These are phyloP conservation scores for Ajuga reptans DNA, from an alignment of 305 asterid species.

Conservation along the genomic window DNA sequence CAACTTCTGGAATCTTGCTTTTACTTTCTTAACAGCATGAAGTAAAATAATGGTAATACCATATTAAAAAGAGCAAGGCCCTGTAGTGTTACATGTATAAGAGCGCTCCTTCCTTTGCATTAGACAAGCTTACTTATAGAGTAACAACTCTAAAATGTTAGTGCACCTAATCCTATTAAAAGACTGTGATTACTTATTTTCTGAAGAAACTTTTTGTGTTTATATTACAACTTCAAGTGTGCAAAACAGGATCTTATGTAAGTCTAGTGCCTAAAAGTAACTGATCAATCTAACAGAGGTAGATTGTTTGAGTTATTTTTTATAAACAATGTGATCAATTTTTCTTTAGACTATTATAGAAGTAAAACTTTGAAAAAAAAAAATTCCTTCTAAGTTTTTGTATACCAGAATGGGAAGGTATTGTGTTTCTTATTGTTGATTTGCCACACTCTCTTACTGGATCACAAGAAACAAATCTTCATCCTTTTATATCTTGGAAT, in stretches of 20 bases:
- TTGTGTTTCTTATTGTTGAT: not conserved
- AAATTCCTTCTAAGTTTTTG: not conserved
- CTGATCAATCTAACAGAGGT: not conserved
- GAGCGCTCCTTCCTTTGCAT: not conserved
- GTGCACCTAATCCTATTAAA: not conserved
- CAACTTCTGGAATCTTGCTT: not conserved
- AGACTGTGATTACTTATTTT: not conserved
- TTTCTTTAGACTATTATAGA: not conserved
- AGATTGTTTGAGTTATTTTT: not conserved
- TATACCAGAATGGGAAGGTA: not conserved
- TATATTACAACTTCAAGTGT: not conserved
- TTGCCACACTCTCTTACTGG: not conserved
- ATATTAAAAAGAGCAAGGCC: not conserved
- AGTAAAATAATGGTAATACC: not conserved
- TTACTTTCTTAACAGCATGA: not conserved
- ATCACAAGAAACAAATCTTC: not conserved
- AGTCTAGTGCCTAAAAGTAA: not conserved
- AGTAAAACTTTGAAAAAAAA: not conserved
- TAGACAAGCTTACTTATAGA: not conserved
- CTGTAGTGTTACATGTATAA: not conserved
- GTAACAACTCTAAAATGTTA: conserved; percentile 1
- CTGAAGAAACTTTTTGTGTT: not conserved
- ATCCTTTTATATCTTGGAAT: not conserved
- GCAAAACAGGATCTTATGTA: not conserved
- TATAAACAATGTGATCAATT: not conserved